Percentiles rank a stretch among this genome's conserved stretches.
These are phyloP conservation scores for Phytopythium boreale DNA, from an alignment of 352 stramenopile genomes.

Conservation along the genomic window DNA sequence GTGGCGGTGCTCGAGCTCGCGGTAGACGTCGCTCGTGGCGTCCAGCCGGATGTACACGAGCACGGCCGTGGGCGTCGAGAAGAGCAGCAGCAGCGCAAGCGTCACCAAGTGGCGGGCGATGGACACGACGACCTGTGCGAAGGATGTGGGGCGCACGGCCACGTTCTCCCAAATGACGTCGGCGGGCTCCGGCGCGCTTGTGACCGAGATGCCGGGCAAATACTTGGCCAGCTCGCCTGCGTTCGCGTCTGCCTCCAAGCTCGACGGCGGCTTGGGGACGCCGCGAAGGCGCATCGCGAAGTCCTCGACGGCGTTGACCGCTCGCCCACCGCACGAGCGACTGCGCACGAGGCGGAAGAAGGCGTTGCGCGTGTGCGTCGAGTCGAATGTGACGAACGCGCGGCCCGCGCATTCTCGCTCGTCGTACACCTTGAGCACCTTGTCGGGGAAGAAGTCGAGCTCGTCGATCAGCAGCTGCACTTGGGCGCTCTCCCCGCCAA, in stretches of 20 bases:
- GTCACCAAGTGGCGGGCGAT: constrained; percentile 47
- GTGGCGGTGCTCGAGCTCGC: constrained; percentile 36
- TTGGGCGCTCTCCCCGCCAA: constrained; percentile 8
- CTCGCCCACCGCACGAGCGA: constrained; percentile 34
- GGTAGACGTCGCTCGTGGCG: constrained; percentile 59
- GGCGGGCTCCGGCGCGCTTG: constrained; percentile 68
- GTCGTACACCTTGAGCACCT: constrained; percentile 56
- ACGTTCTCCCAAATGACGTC: constrained; percentile 80
- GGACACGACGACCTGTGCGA: constrained; percentile 32
- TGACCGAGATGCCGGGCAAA: constrained; percentile 47
- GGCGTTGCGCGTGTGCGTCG: constrained; percentile 45
- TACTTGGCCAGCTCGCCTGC: constrained; percentile 30
- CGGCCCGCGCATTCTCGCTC: constrained; percentile 56
- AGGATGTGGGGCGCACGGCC: constrained; percentile 51
- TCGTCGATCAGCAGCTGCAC: constrained; percentile 52
- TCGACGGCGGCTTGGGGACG: constrained; percentile 13
- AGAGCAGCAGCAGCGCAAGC: constrained; percentile 55
- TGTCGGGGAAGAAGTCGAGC: constrained; percentile 71
- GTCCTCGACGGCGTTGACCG: constrained; percentile 37
- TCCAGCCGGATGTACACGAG: constrained; percentile 84
- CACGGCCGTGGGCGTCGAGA: constrained; percentile 74
- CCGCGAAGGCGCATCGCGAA: constrained; percentile 16
- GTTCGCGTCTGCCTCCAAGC: constrained; percentile 17
- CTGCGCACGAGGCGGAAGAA: constrained; percentile 52
- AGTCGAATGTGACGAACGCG: constrained; percentile 77